Evolutionary conservation across 2,329 filamentous ascomycete species (phyloP).

Genomic region (Paecilomyces sp.): DNA sequence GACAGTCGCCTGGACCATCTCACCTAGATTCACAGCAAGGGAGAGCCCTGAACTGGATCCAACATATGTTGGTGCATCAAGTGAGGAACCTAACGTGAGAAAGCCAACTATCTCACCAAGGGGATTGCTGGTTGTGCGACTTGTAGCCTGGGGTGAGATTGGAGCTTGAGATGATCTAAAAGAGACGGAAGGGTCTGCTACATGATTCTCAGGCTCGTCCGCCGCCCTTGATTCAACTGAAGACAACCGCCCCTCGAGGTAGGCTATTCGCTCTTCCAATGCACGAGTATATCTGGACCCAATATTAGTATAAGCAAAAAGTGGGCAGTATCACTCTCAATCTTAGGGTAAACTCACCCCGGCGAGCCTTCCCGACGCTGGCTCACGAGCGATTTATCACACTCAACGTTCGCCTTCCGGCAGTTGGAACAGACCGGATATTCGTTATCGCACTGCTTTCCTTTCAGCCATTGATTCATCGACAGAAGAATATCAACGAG

Average conservation of each 20-base stretch:
- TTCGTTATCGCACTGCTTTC: conserved; percentile 36
- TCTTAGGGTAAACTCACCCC: conserved; percentile 17
- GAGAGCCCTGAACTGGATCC: conserved; percentile 45
- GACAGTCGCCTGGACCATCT: conserved; percentile 49
- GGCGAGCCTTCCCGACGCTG: conserved; percentile 30
- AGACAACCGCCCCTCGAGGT: conserved; percentile 31
- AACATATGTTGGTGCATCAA: conserved; percentile 43
- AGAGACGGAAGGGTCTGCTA: conserved; percentile 12
- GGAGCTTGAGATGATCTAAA: conserved; percentile 15
- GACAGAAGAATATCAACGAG: not conserved
- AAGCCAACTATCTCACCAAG: conserved; percentile 44
- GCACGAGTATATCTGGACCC: conserved; percentile 33
- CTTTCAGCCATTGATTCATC: not conserved
- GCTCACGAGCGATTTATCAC: conserved; percentile 37
- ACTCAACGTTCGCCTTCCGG: conserved; percentile 32
- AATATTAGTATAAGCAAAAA: conserved; percentile 2
- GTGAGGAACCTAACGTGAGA: conserved; percentile 35
- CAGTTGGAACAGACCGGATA: conserved; percentile 41
- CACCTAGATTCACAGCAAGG: conserved; percentile 43
- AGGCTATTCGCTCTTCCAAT: conserved; percentile 35
- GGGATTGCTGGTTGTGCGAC: conserved; percentile 19
- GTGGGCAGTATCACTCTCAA: too few species aligned
- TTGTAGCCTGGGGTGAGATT: not conserved
- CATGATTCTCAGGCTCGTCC: conserved; percentile 5
- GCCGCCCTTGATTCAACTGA: conserved; percentile 9